Conservation (phyloP, 805 yeast species). For the Candida mattraensis region DNA sequence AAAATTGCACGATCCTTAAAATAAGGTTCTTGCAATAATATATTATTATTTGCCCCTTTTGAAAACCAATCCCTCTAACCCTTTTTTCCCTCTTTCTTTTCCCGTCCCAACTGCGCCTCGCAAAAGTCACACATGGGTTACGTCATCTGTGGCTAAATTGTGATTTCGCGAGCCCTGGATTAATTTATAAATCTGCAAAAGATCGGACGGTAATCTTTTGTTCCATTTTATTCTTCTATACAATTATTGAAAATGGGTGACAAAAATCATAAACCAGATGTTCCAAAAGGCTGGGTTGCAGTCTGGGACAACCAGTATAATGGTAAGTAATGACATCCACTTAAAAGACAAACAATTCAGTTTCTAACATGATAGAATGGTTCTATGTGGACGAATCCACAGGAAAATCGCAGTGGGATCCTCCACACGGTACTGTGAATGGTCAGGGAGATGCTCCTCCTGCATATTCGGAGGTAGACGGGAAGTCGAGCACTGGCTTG, state of each 20-base stretch:
- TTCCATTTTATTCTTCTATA: background rate
- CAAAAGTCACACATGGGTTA: too few species aligned
- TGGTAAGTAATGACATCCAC: constrained; percentile 19
- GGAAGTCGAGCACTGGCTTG: constrained; percentile 6
- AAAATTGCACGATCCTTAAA: too few species aligned
- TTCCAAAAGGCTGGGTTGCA: constrained; percentile 60
- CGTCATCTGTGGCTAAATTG: too few species aligned
- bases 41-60: too few species aligned
- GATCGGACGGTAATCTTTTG: too few species aligned
- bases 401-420: constrained; percentile 88
- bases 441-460: constrained; percentile 40
- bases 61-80: too few species aligned
- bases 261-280: constrained; percentile 25
- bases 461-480: constrained; percentile 18
- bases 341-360: constrained; percentile 3
- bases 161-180: too few species aligned
- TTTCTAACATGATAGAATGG: constrained; percentile 41
- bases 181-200: too few species aligned
- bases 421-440: constrained; percentile 61
- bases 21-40: too few species aligned
- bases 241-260: constrained; percentile 32
- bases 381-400: constrained; percentile 76
- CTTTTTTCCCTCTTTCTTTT: too few species aligned
- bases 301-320: constrained; percentile 66
- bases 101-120: too few species aligned